Evolutionary conservation across 2,329 filamentous ascomycete genomes (phyloP), one percentile per base, ranked within the genome.

Genomic region (Cyanodermella asteris): DNA sequence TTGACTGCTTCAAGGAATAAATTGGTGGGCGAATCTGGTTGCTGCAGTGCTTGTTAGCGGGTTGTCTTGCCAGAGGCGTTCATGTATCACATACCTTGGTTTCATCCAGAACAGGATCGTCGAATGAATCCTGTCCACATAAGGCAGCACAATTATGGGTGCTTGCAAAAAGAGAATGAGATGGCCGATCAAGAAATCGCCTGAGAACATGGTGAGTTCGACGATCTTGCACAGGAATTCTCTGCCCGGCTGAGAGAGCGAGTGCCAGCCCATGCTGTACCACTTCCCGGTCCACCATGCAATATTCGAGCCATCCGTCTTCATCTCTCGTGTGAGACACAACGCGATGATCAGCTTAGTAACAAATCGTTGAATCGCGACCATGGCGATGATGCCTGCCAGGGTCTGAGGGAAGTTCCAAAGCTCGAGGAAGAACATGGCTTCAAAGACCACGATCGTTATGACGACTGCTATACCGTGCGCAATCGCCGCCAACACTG

Each of bases 211-310:
- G 43, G 78, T 81, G 36, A 97, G 58, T 56, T 97, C 87, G 1
- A 84, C 93, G 39, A 94, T 94, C 63, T 97, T 97, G 66, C 84
- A 94, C 19, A 97, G 70, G 54, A 81, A 91, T 51, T 97, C 87
- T 59, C 87, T 80, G 24, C 77, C 87, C 24, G 87, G 87, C 51
- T 97, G 87, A 8, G 87, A 91, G 27, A 97, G 49, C 1, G 84
- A 73, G 55, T 97, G 84, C 81, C 90, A 93, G 35, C 87, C 87
- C 75, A 93, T 87, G 24, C 76, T 78, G 53, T 97, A 97, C 87
- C 87, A 97, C 58, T 97, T 93, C 47, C 87, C 87, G 29, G 80
- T 94, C 87, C 87, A 97, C 72, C 91, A 97, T 31, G 87, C 87
- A 45, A 97, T 91, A 57, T 97, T 97, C 40, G 87, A 71, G 35